phyloP scores from a whole-genome alignment of 805 yeast species.

The Candida tammaniensis region DNA sequence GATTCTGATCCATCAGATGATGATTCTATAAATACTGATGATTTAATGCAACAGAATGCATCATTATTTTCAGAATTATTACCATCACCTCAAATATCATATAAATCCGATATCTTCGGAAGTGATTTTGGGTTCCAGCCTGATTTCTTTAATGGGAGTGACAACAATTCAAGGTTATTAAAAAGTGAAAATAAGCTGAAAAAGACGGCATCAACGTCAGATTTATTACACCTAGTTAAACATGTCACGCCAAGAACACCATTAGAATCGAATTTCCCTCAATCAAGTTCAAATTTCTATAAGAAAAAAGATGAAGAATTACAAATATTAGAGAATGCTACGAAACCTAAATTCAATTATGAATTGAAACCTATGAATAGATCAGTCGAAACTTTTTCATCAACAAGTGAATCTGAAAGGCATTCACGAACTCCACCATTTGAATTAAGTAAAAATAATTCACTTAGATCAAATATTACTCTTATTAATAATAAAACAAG shows the following conservation, averaged over 20 bases:
- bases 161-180: conserved; percentile 3
- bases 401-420: conserved; percentile 18
- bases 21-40: conserved; percentile 26
- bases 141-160: conserved; percentile 4
- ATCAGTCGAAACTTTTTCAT: conserved; percentile 29
- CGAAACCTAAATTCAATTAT: conserved; percentile 12
- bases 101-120: conserved; percentile 28
- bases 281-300: too few relatives aligned
- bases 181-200: conserved; percentile 13
- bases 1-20: conserved; percentile 20
- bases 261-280: conserved; percentile 1
- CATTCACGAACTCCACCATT: conserved; percentile 12
- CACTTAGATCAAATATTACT: conserved; percentile 9
- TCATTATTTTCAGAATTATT: conserved; percentile 30
- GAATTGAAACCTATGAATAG: conserved; percentile 30
- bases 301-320: conserved; percentile 11
- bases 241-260: conserved; percentile 8
- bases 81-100: conserved; percentile 41
- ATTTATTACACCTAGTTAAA: conserved; percentile 12
- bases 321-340: conserved; percentile 8
- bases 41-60: conserved; percentile 28
- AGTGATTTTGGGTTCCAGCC: conserved; percentile 13
- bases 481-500: not conserved
- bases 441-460: conserved; percentile 12
- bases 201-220: conserved; percentile 15